Evolutionary conservation across 345 rosid genomes (phyloP), one percentile per base, ranked within the genome.

Genomic region (Eucalyptus erythrocorys): DNA sequence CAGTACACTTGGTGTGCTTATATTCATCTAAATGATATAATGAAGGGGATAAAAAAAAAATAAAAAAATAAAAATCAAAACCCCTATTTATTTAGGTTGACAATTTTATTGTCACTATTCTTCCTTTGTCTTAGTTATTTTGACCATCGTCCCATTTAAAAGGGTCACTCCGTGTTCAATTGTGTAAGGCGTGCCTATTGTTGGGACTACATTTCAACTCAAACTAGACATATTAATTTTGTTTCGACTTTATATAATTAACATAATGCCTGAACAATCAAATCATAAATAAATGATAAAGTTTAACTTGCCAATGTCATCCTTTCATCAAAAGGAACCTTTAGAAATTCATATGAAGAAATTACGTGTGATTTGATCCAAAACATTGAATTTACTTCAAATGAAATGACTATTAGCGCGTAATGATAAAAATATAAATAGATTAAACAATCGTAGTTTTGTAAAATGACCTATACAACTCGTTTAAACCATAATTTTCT

Each of bases 201-300:
- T 57, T 57, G n/a, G n/a, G n/a, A 26, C 66, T 10, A 57, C 66
- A 57, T 57, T 59, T 59, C 32, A 59, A 59, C 13, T 26, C 1
- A 3, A 27, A 59, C 4, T 4, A 0, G 0, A 59, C 66, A 27
- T 11, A 26, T 59, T 10, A 26, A 59, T 59, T 59, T 59, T 59
- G n/a, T 27, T 59, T 12, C 4, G 1, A 27, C 66, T 26, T 27
- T 59, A 59, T 59, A 8, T 21, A 59, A 59, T 59, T 59, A 59
- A 59, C 66, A 59, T 59, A 27, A 59, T 59, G 66, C 66, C 2
- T 1, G 6, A 59, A 59, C 4, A 59, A 59, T 55, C 11, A 5
- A 55, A 22, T 55, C 27, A 55, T 22, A 55, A 55, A 55, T 27
- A 55, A 22, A 55, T 55, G 59, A 55, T 55, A 55, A 55, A 22